phyloP scores from a whole-genome alignment of 345 rosid genomes.

The Lenwebbia sp. region DNA sequence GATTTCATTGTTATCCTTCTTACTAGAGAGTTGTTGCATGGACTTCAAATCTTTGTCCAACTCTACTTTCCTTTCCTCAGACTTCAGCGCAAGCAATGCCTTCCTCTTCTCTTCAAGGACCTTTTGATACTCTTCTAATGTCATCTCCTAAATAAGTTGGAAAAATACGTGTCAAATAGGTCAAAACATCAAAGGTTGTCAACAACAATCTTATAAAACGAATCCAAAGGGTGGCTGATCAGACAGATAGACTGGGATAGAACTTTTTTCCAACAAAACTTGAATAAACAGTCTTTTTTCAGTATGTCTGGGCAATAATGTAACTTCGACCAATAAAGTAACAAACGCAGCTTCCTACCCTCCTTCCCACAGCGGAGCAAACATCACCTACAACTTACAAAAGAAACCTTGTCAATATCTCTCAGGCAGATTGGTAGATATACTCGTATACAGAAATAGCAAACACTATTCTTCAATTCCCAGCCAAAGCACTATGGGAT shows the following conservation, averaged over 20 bases:
- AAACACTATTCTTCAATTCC: not conserved
- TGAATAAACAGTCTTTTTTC: not conserved
- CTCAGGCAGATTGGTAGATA: not conserved
- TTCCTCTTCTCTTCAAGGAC: conserved; percentile 77
- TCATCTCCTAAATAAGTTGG: conserved; percentile 61
- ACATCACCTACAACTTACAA: not conserved
- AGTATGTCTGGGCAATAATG: not conserved
- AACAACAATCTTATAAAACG: not conserved
- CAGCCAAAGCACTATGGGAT: not conserved
- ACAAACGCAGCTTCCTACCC: not conserved
- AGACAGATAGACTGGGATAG: not conserved
- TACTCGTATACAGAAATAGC: not conserved
- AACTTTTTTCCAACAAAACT: not conserved
- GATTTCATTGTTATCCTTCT: conserved; percentile 72
- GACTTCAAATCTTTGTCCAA: conserved; percentile 53
- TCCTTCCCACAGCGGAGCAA: not conserved
- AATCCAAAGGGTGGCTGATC: not conserved
- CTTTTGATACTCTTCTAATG: conserved; percentile 91
- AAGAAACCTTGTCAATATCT: not conserved
- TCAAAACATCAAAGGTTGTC: not conserved
- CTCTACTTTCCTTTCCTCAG: conserved; percentile 83
- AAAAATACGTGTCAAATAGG: not conserved
- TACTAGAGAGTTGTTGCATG: conserved; percentile 84
- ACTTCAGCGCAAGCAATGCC: conserved; percentile 44
- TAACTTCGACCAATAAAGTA: not conserved